Percentiles rank a stretch among this genome's conserved stretches.
Conservation (phyloP, 345 rosid species). For the Citrus glauca region DNA sequence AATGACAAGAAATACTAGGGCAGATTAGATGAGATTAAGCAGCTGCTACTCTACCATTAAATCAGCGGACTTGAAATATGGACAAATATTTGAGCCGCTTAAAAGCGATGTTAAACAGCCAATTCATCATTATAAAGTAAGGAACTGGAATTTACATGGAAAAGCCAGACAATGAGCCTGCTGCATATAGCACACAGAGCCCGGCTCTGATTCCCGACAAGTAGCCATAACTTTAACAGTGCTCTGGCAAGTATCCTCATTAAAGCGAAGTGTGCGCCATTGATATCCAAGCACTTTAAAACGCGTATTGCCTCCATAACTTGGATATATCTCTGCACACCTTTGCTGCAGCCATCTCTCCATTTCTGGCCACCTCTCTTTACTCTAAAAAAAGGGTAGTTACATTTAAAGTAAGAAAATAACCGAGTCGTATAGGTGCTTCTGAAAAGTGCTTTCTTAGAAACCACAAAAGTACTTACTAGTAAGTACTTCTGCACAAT, state of each 20-base stretch:
- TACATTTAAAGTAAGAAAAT: not conserved
- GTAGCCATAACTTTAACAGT: conserved; percentile 88
- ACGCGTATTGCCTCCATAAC: conserved; percentile 17
- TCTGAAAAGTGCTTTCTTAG: not conserved
- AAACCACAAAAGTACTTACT: not conserved
- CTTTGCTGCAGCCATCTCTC: conserved; percentile 80
- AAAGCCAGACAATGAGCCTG: conserved; percentile 81
- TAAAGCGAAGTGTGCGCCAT: conserved; percentile 85
- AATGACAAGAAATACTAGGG: not conserved
- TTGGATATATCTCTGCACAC: conserved; percentile 39
- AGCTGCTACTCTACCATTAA: not conserved
- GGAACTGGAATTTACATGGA: conserved; percentile 52
- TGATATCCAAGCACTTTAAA: conserved; percentile 78
- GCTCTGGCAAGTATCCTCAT: conserved; percentile 78
- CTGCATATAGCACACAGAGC: conserved; percentile 61
- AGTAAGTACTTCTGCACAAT: not conserved
- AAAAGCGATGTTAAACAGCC: not conserved
- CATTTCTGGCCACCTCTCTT: conserved; percentile 54
- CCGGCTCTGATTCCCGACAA: conserved; percentile 42
- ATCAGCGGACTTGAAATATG: not conserved
- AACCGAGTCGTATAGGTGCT: not conserved
- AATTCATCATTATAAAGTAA: not conserved
- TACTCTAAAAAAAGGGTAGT: conserved; percentile 28
- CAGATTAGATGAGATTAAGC: not conserved
- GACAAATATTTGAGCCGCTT: not conserved